A percentile compares a stretch with the other conserved stretches of the same genome.
Evolutionary conservation across 371 early-diverging fungal genomes (phyloP).

Genomic region (Apophysomyces elegans): DNA sequence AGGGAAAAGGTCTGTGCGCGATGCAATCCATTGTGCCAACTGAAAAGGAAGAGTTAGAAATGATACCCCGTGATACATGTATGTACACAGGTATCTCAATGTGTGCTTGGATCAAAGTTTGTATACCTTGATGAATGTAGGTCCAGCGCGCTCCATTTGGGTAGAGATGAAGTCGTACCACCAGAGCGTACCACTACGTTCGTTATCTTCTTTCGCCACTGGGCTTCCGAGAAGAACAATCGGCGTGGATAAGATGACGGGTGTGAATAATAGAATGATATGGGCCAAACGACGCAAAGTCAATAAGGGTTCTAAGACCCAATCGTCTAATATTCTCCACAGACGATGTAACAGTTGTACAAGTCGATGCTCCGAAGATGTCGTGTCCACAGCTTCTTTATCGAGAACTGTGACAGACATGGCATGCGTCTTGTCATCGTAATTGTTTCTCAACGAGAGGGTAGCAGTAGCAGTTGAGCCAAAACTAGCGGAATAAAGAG

Average conservation of each 20-base stretch:
- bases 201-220: slow-evolving; percentile 51
- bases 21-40: slow-evolving; percentile 97
- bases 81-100: too few relatives aligned
- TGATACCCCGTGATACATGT: not conserved
- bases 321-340: slow-evolving; percentile 43
- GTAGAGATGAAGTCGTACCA: slow-evolving; percentile 82
- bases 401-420: slow-evolving; percentile 30
- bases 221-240: slow-evolving; percentile 56
- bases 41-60: slow-evolving; percentile 24
- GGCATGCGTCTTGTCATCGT: not conserved
- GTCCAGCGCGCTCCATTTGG: slow-evolving; percentile 87
- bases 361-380: slow-evolving; percentile 21
- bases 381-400: slow-evolving; percentile 25
- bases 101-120: not conserved
- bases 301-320: slow-evolving; percentile 61
- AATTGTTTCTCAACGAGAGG: not conserved
- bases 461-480: not conserved
- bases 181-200: slow-evolving; percentile 71
- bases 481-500: slow-evolving; percentile 5
- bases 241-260: slow-evolving; percentile 63
- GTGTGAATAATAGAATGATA: slow-evolving; percentile 65
- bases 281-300: slow-evolving; percentile 62
- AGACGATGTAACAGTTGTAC: slow-evolving; percentile 30
- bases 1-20: slow-evolving; percentile 91
- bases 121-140: slow-evolving; percentile 89